These are phyloP conservation scores for Lanmaoa rubissima DNA, from an alignment of 768 basidiomycete genomes.

Conservation along the genomic window DNA sequence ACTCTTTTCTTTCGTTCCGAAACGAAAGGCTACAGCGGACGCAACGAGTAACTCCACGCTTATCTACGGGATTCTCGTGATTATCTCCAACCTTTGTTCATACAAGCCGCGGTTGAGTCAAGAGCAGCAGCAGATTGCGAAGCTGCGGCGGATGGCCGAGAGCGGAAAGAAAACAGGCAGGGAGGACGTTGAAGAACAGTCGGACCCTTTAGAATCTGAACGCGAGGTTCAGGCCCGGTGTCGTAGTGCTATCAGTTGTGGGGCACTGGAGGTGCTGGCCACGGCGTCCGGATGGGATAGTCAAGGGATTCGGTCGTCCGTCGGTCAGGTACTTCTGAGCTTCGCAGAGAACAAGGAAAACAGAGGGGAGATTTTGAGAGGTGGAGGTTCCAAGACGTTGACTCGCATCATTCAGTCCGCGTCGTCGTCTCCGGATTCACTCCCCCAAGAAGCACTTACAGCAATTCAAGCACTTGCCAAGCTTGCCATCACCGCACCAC, in stretches of 20 bases:
- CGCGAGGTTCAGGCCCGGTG: conserved; percentile 62
- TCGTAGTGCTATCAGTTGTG: conserved; percentile 54
- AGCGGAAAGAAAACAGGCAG: conserved; percentile 35
- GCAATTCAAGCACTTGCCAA: conserved; percentile 90
- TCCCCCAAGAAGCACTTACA: conserved; percentile 37
- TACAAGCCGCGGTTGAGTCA: conserved; percentile 71
- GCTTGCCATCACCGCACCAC: conserved; percentile 88
- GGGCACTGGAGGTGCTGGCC: conserved; percentile 62
- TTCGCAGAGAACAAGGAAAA: conserved; percentile 77
- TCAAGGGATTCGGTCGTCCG: conserved; percentile 51
- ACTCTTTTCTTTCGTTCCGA: conserved; percentile 58
- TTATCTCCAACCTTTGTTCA: conserved; percentile 71
- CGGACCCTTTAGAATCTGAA: conserved; percentile 58
- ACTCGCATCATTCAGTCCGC: conserved; percentile 53
- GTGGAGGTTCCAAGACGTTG: conserved; percentile 73
- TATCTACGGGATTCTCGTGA: conserved; percentile 74
- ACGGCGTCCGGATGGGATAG: conserved; percentile 63
- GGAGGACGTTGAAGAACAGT: conserved; percentile 28
- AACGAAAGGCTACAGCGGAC: conserved; percentile 37
- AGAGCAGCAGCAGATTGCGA: conserved; percentile 81
- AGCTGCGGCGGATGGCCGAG: conserved; percentile 72
- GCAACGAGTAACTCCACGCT: conserved; percentile 47
- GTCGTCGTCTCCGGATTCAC: conserved; percentile 31
- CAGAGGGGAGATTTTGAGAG: conserved; percentile 72
- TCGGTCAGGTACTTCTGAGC: conserved; percentile 63